Base-by-base conservation (phyloP, 1,139 yeast species). In the Tardiomyces depauwii region DNA sequence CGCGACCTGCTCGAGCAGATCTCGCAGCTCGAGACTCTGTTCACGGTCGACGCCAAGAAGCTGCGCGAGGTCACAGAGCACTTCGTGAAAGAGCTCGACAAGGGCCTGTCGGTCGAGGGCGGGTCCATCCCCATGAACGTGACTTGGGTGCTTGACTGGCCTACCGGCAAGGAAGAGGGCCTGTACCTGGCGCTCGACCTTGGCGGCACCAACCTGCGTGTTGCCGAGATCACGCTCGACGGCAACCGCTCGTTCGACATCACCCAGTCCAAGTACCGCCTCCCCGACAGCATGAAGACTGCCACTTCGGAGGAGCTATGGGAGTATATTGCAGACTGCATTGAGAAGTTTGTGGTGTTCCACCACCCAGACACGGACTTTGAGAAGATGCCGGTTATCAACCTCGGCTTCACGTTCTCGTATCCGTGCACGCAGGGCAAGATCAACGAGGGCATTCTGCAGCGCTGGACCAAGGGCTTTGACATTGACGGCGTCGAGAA, bases 401-500 rank as follows among this genome's bases (percentile, higher is more conserved):
- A 95, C 41, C 73, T 89, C 58, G 97, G 98, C 43, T 91, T 91
- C 76, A 91, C 98, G 19, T 91, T 91, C 72, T 83, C 95, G 23
- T 91, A 82, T 70, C 97, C 98, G 48, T 87, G 91, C 51, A 73
- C 88, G 42, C 98, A 91, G 70, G 65, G 71, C 54, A 83, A 82
- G 50, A 87, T 91, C 61, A 82, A 86, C 69, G 74, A 78, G 56
- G 98, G 97, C 62, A 66, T 85, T 48, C 76, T 91, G 63, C 95
- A 87, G 73, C 78, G 93, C 67, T 91, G 98, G 98, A 91, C 98
- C 51, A 91, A 91, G 72, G 98, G 98, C 54, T 91, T 86, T 67
- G 96, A 91, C 65, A 87, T 91, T 58, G 83, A 78, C 48, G 88
- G 83, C 51, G 96, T 91, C 46, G 98, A 91, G 71, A 96, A 96